Conservation (phyloP, 129 eudicot genomes). For the Calendula officinalis region DNA sequence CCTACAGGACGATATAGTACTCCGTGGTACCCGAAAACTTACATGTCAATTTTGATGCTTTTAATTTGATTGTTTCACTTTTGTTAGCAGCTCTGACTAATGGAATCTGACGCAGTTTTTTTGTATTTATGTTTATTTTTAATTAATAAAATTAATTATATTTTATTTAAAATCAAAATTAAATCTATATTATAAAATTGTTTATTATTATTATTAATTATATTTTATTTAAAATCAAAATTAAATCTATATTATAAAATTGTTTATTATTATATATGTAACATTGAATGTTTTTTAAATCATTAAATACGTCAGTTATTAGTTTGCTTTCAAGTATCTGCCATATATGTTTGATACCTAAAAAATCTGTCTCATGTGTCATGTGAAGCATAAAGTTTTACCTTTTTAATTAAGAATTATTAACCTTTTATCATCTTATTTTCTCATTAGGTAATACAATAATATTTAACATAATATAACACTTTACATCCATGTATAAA, state of each 20-base stretch:
- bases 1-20: constrained; percentile 8
- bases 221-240: neutral
- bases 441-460: too few species aligned
- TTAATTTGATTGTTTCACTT: constrained; percentile 24
- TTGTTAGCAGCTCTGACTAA: constrained; percentile 29
- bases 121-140: constrained; percentile 13
- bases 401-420: neutral
- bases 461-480: too few species aligned
- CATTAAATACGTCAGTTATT: neutral
- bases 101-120: constrained; percentile 27
- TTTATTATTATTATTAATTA: neutral
- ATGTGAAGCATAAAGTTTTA: neutral
- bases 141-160: neutral
- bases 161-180: neutral
- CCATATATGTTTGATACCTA: neutral
- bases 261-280: neutral
- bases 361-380: neutral
- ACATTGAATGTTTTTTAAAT: neutral
- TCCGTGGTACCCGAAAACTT: constrained; percentile 42
- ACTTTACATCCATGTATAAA: too few species aligned
- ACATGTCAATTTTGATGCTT: constrained; percentile 21
- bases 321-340: neutral
- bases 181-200: neutral
- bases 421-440: too few species aligned
- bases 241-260: neutral